A percentile compares a stretch with the other conserved stretches of the same genome.
Evolutionary conservation across 306 rosid species (phyloP).

Genomic region (Rosa lucieae): DNA sequence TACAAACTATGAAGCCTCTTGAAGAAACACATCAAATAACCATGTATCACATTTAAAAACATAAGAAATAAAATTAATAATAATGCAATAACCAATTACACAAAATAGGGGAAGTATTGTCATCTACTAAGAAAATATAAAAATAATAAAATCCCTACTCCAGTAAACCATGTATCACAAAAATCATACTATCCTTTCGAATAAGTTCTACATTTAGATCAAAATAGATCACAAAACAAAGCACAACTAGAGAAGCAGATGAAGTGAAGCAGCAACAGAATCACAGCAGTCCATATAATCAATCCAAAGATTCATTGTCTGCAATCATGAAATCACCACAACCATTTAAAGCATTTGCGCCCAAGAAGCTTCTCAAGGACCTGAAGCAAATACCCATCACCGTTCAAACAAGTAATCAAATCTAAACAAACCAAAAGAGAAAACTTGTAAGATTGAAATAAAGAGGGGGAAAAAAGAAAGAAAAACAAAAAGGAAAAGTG

Average conservation of each 20-base stretch:
- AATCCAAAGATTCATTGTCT: too few relatives aligned
- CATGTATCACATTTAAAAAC: background rate
- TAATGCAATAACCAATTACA: background rate
- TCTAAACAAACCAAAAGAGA: constrained; percentile 17
- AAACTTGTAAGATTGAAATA: background rate
- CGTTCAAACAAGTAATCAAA: constrained; percentile 53
- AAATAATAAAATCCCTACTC: background rate
- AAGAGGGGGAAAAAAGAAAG: background rate
- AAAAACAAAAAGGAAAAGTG: background rate
- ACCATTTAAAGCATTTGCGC: constrained; percentile 76
- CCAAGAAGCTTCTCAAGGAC: constrained; percentile 84
- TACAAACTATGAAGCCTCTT: background rate
- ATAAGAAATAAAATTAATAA: background rate
- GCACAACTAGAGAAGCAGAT: too few relatives aligned
- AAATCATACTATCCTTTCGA: constrained; percentile 37
- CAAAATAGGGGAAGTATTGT: background rate
- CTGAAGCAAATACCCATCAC: constrained; percentile 72
- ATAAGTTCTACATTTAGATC: constrained; percentile 49
- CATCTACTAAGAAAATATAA: constrained; percentile 25
- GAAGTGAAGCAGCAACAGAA: too few relatives aligned
- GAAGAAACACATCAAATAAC: background rate
- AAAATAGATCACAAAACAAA: too few relatives aligned
- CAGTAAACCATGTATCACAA: constrained; percentile 18
- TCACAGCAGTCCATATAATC: too few relatives aligned
- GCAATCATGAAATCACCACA: constrained; percentile 81